These are phyloP conservation scores for Gynochthodes officinalis DNA, from an alignment of 257 asterid genomes.

Conservation along the genomic window DNA sequence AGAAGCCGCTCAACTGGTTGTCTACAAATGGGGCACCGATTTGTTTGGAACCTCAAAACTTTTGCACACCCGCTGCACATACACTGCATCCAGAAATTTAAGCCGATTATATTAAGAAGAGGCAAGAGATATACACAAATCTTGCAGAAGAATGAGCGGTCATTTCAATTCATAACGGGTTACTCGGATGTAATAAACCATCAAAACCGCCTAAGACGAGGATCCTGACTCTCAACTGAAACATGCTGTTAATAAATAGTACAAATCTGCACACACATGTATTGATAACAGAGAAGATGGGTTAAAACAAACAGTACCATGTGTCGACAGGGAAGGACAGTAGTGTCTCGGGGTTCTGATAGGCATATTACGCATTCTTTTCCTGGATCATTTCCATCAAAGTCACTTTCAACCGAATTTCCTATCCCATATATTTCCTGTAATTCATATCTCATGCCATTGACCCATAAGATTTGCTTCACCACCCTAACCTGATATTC, in stretches of 20 bases:
- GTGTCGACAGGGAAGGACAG: slow-evolving; percentile 94
- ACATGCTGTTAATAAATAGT: too few species aligned
- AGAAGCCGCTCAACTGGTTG: slow-evolving; percentile 97
- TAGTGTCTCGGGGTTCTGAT: slow-evolving; percentile 83
- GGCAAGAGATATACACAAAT: background rate
- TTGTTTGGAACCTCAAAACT: slow-evolving; percentile 88
- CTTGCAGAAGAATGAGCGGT: background rate
- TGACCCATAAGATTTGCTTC: slow-evolving; percentile 82
- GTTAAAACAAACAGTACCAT: slow-evolving; percentile 44
- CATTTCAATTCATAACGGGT: background rate
- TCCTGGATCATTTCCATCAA: slow-evolving; percentile 72
- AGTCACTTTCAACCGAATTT: slow-evolving; percentile 62
- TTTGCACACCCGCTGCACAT: slow-evolving; percentile 98
- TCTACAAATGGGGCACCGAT: slow-evolving; percentile 96
- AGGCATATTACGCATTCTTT: slow-evolving; percentile 93
- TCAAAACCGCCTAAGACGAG: background rate
- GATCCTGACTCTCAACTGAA: background rate
- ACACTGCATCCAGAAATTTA: slow-evolving; percentile 56
- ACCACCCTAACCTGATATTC: slow-evolving; percentile 66
- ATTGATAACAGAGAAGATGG: slow-evolving; percentile 2
- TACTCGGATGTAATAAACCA: background rate
- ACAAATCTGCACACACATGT: background rate
- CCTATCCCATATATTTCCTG: slow-evolving; percentile 90
- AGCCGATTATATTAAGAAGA: background rate
- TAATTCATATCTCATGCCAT: slow-evolving; percentile 78